phyloP scores from a whole-genome alignment of 2,329 filamentous ascomycete species.

The Phaeophleospora eucalypticola region DNA sequence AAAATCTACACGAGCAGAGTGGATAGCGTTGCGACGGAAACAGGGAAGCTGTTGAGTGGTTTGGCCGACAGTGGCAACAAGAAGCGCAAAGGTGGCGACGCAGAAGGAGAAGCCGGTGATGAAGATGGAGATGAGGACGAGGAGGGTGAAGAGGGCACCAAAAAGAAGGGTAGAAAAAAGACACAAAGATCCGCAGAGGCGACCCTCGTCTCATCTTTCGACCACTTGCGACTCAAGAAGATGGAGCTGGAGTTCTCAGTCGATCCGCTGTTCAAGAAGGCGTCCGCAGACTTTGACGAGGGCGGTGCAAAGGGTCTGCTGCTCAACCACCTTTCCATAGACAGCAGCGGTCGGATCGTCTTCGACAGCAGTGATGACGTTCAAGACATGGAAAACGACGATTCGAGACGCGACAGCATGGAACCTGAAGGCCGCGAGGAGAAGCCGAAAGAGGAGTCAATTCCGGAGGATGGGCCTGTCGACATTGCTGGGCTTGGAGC shows the following conservation, averaged over 20 bases:
- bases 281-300: constrained; percentile 96
- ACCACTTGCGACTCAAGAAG: constrained; percentile 88
- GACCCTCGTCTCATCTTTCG: constrained; percentile 86
- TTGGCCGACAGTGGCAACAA: constrained; percentile 78
- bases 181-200: constrained; percentile 76
- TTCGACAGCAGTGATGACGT: constrained; percentile 96
- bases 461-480: constrained; percentile 64
- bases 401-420: constrained; percentile 34
- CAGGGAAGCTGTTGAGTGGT: constrained; percentile 88
- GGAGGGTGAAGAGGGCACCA: constrained; percentile 48
- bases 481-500: constrained; percentile 70
- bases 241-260: constrained; percentile 96
- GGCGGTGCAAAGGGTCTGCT: constrained; percentile 92
- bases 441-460: constrained; percentile 40
- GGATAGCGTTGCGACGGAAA: constrained; percentile 96
- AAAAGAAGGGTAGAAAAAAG: constrained; percentile 67
- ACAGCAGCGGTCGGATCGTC: constrained; percentile 85
- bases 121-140: constrained; percentile 60
- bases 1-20: constrained; percentile 99
- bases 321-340: constrained; percentile 94
- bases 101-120: constrained; percentile 57
- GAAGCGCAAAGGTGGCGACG: constrained; percentile 49
- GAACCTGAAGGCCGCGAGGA: constrained; percentile 42
- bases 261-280: constrained; percentile 98
- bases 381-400: constrained; percentile 47